These are phyloP conservation scores for Claviceps fusiformis DNA, from an alignment of 2,329 filamentous ascomycete genomes.

Conservation along the genomic window DNA sequence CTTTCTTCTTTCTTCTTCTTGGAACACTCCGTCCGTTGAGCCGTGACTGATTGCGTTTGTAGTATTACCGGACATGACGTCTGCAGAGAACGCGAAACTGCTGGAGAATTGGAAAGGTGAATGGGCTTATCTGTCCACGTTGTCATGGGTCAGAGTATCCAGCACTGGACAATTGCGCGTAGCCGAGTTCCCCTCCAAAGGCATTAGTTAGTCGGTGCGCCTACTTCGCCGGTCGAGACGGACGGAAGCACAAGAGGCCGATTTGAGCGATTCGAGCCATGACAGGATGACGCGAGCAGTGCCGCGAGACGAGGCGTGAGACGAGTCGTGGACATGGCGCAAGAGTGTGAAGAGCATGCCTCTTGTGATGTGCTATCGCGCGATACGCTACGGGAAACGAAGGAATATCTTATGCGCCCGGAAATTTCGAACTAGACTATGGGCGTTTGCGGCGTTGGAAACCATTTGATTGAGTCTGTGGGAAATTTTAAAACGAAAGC, in stretches of 20 bases:
- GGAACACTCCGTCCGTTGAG: not conserved
- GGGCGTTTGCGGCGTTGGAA: conserved; percentile 2
- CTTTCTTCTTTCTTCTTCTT: not conserved
- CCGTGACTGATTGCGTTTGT: conserved; percentile 6
- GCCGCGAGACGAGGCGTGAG: too few relatives aligned
- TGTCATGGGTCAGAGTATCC: conserved; percentile 66
- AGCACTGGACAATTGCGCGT: conserved; percentile 49
- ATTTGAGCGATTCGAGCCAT: not conserved
- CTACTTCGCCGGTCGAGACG: not conserved
- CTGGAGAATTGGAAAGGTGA: conserved; percentile 68
- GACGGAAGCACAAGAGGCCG: not conserved
- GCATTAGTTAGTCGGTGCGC: conserved; percentile 9
- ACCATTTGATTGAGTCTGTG: not conserved
- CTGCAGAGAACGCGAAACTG: conserved; percentile 48
- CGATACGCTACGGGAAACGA: not conserved
- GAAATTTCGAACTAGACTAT: not conserved
- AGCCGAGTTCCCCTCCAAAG: conserved; percentile 63
- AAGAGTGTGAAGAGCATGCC: not conserved
- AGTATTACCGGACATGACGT: conserved; percentile 64
- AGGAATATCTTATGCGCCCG: not conserved
- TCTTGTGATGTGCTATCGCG: not conserved
- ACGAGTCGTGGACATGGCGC: not conserved
- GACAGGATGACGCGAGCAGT: not conserved
- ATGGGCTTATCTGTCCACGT: conserved; percentile 64
- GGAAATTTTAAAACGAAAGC: not conserved